phyloP scores from a whole-genome alignment of 2,329 filamentous ascomycete species.

The Hypomyces rosellus region DNA sequence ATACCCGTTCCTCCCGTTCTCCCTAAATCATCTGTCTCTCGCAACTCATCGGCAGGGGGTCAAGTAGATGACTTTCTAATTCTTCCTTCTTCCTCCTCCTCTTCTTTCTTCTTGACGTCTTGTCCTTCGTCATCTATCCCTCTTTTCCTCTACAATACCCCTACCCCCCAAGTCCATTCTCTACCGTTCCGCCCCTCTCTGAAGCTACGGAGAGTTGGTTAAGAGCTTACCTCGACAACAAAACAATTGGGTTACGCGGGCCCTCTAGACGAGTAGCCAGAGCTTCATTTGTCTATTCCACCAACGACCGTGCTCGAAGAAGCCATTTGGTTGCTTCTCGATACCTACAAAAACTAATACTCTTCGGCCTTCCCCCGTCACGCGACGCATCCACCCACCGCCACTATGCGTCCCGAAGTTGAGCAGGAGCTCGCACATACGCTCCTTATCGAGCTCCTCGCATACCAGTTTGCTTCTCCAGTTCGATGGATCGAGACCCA shows the following conservation, averaged over 20 bases:
- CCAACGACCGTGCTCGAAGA: conserved; percentile 5
- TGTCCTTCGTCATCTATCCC: conserved; percentile 5
- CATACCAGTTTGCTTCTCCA: conserved; percentile 97
- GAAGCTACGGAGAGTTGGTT: conserved; percentile 17
- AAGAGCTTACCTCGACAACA: conserved; percentile 1
- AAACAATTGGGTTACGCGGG: conserved; percentile 3
- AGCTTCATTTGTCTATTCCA: background rate
- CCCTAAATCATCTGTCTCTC: background rate
- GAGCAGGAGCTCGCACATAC: conserved; percentile 99
- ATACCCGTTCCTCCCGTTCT: background rate
- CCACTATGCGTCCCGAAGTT: conserved; percentile 90
- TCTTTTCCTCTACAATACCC: background rate
- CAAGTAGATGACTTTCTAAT: conserved; percentile 8
- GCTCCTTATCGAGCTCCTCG: conserved; percentile 94
- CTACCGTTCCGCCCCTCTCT: conserved; percentile 10
- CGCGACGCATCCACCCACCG: conserved; percentile 18
- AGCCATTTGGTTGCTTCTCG: conserved; percentile 2
- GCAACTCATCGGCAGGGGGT: background rate
- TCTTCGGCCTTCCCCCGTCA: conserved; percentile 12
- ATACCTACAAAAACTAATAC: conserved; percentile 5
- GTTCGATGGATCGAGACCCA: conserved; percentile 99
- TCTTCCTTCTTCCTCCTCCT: conserved; percentile 15
- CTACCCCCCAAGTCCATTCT: conserved; percentile 2
- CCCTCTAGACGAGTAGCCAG: background rate
- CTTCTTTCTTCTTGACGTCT: conserved; percentile 4